Percentiles rank a stretch among this genome's conserved stretches.
Conservation (phyloP, 352 stramenopile genomes). For the Globisporangium acanthophoron region DNA sequence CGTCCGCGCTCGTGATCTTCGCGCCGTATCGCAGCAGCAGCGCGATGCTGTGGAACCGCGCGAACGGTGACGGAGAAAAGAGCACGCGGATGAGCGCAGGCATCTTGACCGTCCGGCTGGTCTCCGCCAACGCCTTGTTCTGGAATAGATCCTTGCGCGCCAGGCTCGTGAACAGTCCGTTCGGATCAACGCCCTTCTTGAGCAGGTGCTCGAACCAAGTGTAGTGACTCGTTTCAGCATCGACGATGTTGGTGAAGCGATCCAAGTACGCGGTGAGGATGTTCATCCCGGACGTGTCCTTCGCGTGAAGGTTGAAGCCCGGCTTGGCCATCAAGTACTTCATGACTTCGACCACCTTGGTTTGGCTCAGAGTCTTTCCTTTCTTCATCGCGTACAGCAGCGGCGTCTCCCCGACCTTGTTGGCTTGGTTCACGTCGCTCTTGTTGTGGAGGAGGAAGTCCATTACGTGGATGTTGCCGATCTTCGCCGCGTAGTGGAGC, state of each 20-base stretch:
- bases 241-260: constrained; percentile 33
- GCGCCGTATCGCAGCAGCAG: constrained; percentile 56
- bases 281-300: constrained; percentile 40
- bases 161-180: constrained; percentile 32
- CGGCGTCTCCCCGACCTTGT: constrained; percentile 40
- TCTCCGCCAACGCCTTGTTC: constrained; percentile 24
- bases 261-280: constrained; percentile 50
- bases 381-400: constrained; percentile 52
- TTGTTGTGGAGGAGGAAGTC: constrained; percentile 69
- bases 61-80: constrained; percentile 22
- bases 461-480: constrained; percentile 52
- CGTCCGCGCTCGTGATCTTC: constrained; percentile 40
- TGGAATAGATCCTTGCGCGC: constrained; percentile 29
- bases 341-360: constrained; percentile 24
- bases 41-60: constrained; percentile 33
- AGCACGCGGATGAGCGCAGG: constrained; percentile 38
- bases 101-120: constrained; percentile 24
- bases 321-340: constrained; percentile 45
- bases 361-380: constrained; percentile 18
- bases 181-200: constrained; percentile 48
- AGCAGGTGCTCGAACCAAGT: constrained; percentile 44
- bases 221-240: constrained; percentile 23
- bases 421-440: constrained; percentile 35
- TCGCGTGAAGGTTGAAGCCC: constrained; percentile 29
- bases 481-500: constrained; percentile 54